Evolutionary conservation across 1,284 basidiomycete species (phyloP).

Genomic region (Psilocybe mexicana): DNA sequence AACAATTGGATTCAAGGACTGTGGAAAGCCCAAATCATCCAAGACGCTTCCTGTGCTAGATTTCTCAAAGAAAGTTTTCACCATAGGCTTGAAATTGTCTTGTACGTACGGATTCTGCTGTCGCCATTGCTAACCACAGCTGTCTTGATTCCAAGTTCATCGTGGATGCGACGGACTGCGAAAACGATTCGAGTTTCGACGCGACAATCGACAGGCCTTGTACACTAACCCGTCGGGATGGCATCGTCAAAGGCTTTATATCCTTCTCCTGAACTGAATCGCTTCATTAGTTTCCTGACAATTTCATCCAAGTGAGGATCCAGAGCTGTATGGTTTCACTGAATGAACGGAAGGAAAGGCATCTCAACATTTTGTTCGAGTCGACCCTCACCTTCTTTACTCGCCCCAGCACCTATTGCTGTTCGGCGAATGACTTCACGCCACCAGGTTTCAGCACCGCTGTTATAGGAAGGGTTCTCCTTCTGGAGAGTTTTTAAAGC

Average conservation of each 20-base stretch:
- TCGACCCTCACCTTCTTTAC: conserved; percentile 45
- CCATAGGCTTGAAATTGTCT: neutral
- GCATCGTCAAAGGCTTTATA: conserved; percentile 69
- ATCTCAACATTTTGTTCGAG: neutral
- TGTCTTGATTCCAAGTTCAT: conserved; percentile 46
- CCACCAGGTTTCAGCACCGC: conserved; percentile 67
- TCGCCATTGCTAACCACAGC: conserved; percentile 74
- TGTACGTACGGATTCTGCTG: conserved; percentile 56
- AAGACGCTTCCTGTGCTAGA: conserved; percentile 49
- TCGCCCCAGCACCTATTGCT: conserved; percentile 70
- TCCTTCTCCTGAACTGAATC: conserved; percentile 70
- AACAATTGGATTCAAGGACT: conserved; percentile 51
- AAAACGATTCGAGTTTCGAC: neutral
- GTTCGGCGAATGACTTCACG: conserved; percentile 68
- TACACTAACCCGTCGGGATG: conserved; percentile 54
- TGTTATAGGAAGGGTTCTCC: conserved; percentile 52
- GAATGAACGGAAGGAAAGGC: neutral
- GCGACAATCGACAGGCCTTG: neutral
- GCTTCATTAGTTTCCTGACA: conserved; percentile 54
- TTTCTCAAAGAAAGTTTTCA: neutral
- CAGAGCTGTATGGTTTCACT: conserved; percentile 42
- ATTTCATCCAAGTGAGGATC: conserved; percentile 51
- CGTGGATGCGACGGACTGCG: conserved; percentile 48
- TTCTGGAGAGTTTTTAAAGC: conserved; percentile 64
- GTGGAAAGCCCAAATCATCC: conserved; percentile 54